phyloP scores from a whole-genome alignment of 495 filamentous ascomycete species.

The Xanthoparmelia taractica region DNA sequence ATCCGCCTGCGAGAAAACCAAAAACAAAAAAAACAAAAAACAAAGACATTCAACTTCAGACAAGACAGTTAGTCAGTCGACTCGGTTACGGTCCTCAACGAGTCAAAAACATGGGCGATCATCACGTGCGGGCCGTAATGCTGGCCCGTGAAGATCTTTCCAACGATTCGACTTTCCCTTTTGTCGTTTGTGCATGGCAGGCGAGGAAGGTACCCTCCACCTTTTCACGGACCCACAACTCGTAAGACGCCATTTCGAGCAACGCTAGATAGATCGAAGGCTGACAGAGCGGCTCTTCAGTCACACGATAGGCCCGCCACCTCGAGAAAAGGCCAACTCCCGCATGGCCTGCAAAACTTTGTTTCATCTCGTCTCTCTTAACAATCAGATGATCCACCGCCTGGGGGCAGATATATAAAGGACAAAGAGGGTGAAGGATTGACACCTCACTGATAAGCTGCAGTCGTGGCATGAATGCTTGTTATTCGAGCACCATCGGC shows the following conservation, averaged over 20 bases:
- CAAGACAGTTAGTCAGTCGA: not conserved
- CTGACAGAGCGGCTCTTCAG: conserved; percentile 10
- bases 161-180: not conserved
- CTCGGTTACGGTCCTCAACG: not conserved
- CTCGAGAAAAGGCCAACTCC: not conserved
- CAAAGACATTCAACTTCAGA: not conserved
- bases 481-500: not conserved
- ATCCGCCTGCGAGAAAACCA: not conserved
- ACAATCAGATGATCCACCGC: conserved; percentile 2
- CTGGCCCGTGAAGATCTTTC: not conserved
- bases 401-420: not conserved
- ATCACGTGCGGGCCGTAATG: not conserved
- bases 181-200: not conserved
- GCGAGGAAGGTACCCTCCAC: conserved; percentile 6
- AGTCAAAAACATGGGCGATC: not conserved
- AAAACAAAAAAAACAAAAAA: too few relatives aligned
- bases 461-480: conserved; percentile 3
- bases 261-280: not conserved
- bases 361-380: not conserved
- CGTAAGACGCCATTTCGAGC: not conserved
- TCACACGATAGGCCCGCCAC: not conserved
- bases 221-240: conserved; percentile 9
- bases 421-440: not conserved
- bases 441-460: conserved; percentile 15
- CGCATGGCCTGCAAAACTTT: not conserved